phyloP scores from a whole-genome alignment of 2,329 filamentous ascomycete genomes.

The Neonectria ditissima region DNA sequence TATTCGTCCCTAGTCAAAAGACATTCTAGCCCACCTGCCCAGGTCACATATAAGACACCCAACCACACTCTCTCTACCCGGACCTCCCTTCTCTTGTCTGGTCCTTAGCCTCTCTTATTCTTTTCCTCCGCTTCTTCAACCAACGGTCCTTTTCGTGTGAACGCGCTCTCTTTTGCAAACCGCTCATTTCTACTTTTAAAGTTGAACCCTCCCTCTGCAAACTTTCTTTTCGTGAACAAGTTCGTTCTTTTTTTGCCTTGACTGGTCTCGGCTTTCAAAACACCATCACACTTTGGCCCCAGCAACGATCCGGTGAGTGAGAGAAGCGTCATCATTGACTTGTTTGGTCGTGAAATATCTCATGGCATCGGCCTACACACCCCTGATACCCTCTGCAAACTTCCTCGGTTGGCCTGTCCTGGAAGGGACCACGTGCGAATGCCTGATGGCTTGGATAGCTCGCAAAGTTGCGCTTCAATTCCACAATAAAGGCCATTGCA shows the following conservation, averaged over 20 bases:
- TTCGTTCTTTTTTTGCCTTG: slow-evolving; percentile 28
- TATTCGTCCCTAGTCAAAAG: slow-evolving; percentile 19
- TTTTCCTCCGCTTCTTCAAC: slow-evolving; percentile 13
- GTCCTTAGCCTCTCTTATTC: slow-evolving; percentile 19
- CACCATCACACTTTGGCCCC: background rate
- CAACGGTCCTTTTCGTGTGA: slow-evolving; percentile 38
- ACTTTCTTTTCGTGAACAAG: slow-evolving; percentile 22
- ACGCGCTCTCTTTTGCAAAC: slow-evolving; percentile 40
- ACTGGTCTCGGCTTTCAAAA: slow-evolving; percentile 20
- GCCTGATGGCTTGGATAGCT: slow-evolving; percentile 4
- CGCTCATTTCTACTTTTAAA: slow-evolving; percentile 28
- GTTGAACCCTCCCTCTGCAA: slow-evolving; percentile 25
- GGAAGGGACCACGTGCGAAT: slow-evolving; percentile 4
- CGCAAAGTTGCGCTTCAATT: slow-evolving; percentile 18
- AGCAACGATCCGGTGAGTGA: slow-evolving; percentile 20
- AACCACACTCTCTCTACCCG: slow-evolving; percentile 19
- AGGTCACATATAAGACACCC: slow-evolving; percentile 38
- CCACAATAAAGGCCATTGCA: slow-evolving; percentile 1
- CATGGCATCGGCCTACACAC: background rate
- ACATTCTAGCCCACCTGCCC: slow-evolving; percentile 18
- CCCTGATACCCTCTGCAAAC: slow-evolving; percentile 1
- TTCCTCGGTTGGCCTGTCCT: background rate
- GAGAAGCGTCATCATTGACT: background rate
- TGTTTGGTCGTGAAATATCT: background rate
- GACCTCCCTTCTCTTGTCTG: slow-evolving; percentile 11